Base-by-base conservation (phyloP, 768 basidiomycete genomes). In the Lentinula sp. region DNA sequence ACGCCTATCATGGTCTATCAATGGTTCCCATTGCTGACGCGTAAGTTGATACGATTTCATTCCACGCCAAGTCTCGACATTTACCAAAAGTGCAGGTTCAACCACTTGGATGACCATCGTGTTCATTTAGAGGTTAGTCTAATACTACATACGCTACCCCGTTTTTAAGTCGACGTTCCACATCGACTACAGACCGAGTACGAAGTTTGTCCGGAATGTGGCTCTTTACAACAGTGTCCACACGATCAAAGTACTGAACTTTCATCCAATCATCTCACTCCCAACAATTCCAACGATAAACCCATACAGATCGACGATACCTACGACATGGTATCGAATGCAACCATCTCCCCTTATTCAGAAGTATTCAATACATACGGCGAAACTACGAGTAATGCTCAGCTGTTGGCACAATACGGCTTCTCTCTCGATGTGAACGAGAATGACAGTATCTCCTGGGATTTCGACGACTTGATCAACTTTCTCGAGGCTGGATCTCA, bases 21-120 rank as follows among this genome's bases (percentile, higher is more conserved):
- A 88, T 96, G 81, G 89, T 93, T 18, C 92, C 93, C 4, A 81
- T 93, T 64, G 91, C 91, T 35, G 93, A 95, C 74, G 81, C 81
- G 89, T 91, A 69, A 71, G 86, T 42, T 11, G 3, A 28, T 28
- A n/a, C n/a, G 9, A 13, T 16, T 40, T 6, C 50, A n/a, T 16
- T 18, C n/a, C 50, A 13, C 2, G 31, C 7, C 18, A 5, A 34
- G 28, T 51, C 23, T n/a, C 10, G 31, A 42, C 50, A 18, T 48
- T 31, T 5, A 39, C 15, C 39, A 11, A 2, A 18, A 10, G n/a
- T 63, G 3, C 63, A 91, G 89, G 57, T 91, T 92, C 73, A 91
- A 92, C 70, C 90, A 92, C 65, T 68, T 77, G 2, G 76, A 83
- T 50, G 83, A 85, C 48, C 84, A 90, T 67, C 84, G 86, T 65